Evolutionary conservation across 331 rosid genomes (phyloP), one percentile per base, ranked within the genome.

Genomic region (Dryas integrifolia): DNA sequence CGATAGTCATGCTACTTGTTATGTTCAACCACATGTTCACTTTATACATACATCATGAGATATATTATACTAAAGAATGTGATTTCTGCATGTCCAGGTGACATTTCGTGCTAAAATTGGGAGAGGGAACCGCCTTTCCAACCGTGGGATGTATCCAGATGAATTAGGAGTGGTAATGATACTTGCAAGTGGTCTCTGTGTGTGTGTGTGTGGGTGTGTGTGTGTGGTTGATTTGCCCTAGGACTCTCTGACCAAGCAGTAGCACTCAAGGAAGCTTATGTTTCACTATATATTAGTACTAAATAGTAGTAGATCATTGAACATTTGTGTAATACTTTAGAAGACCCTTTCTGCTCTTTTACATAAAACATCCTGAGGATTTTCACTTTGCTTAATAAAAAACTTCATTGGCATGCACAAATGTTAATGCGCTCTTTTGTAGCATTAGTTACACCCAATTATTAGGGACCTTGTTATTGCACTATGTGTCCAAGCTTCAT

Each of bases 61-160:
- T 58, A 16, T 43, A 1, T 7, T 15, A 65, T 77, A 16, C 45
- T 78, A 39, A 69, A 50, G 40, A 41, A 8, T 81, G 35, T 63
- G 50, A 44, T 43, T 64, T 64, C 52, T 81, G 41, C 62, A 24
- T 66, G 66, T 72, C 35, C 68, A 95, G 99, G 97, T 92, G 78
- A 92, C 97, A 44, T 95, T 95, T 80, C 97, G 98, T 72, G 99
- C 98, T 78, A 95, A 87, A 92, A 95, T 95, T 72, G 96, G 98
- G 75, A 84, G 70, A 70, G 94, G 84, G 78, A 95, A 75, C 40
- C 91, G 91, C 56, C 69, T 44, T 15, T 30, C 88, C 82, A 90
- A 80, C 82, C 92, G 85, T 40, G 97, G 94, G 79, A 76, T 95
- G 92, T 95, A 88, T 85, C 98, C 98, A 12, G 98, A 96, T 62